These are phyloP conservation scores for Pleurotus eryngii DNA, from an alignment of 768 basidiomycete species.

Conservation along the genomic window DNA sequence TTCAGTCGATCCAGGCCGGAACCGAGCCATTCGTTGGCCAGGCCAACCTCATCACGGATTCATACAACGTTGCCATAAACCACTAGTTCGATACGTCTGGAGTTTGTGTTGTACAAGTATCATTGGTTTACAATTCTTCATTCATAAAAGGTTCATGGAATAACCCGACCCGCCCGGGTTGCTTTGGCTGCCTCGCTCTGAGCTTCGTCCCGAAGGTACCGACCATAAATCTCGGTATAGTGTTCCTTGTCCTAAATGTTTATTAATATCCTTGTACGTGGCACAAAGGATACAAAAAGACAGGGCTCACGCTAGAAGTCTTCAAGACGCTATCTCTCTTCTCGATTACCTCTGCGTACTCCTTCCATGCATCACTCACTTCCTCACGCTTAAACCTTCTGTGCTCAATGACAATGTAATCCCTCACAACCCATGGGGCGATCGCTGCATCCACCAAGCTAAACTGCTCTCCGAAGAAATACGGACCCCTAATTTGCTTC, in stretches of 20 bases:
- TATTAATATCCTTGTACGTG: neutral
- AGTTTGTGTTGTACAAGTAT: neutral
- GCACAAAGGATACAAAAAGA: too few species aligned
- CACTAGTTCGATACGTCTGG: neutral
- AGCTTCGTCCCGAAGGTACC: conserved; percentile 56
- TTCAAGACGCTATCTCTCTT: conserved; percentile 43
- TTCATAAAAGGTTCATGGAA: conserved; percentile 1
- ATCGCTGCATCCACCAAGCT: conserved; percentile 50
- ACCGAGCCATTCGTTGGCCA: conserved; percentile 53
- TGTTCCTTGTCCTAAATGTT: conserved; percentile 35
- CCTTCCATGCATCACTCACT: conserved; percentile 41
- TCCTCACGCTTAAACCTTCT: conserved; percentile 42
- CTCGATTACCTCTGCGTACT: conserved; percentile 39
- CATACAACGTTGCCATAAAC: conserved; percentile 36
- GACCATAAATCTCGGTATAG: conserved; percentile 44
- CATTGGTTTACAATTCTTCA: neutral
- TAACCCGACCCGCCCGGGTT: neutral
- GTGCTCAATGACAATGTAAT: conserved; percentile 47
- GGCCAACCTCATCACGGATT: conserved; percentile 40
- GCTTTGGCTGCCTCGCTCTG: conserved; percentile 34
- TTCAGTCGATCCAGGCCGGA: conserved; percentile 54
- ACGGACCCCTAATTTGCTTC: conserved; percentile 42
- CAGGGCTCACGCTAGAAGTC: conserved; percentile 36
- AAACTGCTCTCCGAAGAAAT: conserved; percentile 54
- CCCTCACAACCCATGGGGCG: conserved; percentile 51